Evolutionary conservation across 495 filamentous ascomycete species (phyloP).

Genomic region (Aspergillus indologenus): DNA sequence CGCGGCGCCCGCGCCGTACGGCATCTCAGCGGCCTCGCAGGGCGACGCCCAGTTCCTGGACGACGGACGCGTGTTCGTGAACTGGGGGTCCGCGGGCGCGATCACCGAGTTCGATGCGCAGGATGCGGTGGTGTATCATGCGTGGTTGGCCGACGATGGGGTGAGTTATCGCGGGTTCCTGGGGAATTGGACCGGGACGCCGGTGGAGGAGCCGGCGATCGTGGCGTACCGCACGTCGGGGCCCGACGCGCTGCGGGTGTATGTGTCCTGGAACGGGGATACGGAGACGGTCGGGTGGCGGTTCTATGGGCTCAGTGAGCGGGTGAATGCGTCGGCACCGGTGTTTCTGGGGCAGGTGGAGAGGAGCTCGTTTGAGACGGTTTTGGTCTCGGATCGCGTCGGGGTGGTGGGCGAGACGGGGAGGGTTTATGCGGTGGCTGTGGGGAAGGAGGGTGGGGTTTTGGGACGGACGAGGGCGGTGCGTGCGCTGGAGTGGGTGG

Average conservation of each 20-base stretch:
- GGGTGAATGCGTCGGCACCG: too few species aligned
- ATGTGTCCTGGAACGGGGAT: slow-evolving; percentile 42
- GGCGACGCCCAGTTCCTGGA: slow-evolving; percentile 52
- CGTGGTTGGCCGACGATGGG: slow-evolving; percentile 20
- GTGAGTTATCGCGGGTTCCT: slow-evolving; percentile 26
- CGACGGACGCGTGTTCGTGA: slow-evolving; percentile 46
- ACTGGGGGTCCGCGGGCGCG: slow-evolving; percentile 49
- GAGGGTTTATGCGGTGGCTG: neutral
- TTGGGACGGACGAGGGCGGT: neutral
- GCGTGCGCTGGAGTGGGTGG: neutral
- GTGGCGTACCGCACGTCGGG: slow-evolving; percentile 16
- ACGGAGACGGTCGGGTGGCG: slow-evolving; percentile 32
- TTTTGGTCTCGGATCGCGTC: neutral
- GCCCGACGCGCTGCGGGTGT: slow-evolving; percentile 14
- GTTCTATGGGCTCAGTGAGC: slow-evolving; percentile 19
- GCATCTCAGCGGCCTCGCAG: slow-evolving; percentile 45
- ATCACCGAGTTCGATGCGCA: slow-evolving; percentile 47
- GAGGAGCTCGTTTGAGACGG: slow-evolving; percentile 7
- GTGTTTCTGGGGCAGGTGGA: slow-evolving; percentile 1
- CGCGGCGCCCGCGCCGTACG: slow-evolving; percentile 34
- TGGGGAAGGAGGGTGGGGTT: neutral
- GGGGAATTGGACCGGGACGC: slow-evolving; percentile 24
- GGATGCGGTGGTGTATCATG: slow-evolving; percentile 37
- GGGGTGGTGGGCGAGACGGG: neutral
- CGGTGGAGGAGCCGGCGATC: slow-evolving; percentile 25